These are phyloP conservation scores for Metroxylon sagu DNA, from an alignment of 176 grass and related monocot genomes.

Conservation along the genomic window DNA sequence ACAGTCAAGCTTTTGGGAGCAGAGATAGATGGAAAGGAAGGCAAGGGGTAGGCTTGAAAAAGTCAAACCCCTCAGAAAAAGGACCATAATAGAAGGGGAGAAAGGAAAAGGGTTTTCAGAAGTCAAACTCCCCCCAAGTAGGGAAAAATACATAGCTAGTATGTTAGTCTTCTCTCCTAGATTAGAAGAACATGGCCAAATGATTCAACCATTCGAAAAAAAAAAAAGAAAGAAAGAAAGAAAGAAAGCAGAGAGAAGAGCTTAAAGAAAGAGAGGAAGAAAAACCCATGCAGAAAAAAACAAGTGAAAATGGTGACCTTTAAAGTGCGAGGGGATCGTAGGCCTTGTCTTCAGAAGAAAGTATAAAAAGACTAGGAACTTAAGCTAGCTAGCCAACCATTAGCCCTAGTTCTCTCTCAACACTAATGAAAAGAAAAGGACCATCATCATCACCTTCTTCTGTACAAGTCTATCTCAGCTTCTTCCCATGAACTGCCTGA, in stretches of 20 bases:
- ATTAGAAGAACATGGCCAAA: slow-evolving; percentile 6
- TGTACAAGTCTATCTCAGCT: slow-evolving; percentile 1
- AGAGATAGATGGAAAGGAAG: slow-evolving; percentile 13
- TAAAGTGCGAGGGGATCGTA: slow-evolving; percentile 24
- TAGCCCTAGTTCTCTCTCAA: slow-evolving; percentile 22
- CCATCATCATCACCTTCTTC: no score
- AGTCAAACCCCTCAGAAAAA: slow-evolving; percentile 13
- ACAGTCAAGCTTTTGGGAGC: slow-evolving; percentile 10
- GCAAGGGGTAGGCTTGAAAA: background rate
- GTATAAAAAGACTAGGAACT: slow-evolving; percentile 13
- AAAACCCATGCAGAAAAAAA: slow-evolving; percentile 50
- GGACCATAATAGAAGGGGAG: slow-evolving; percentile 15
- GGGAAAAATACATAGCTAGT: slow-evolving; percentile 4
- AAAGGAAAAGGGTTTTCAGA: slow-evolving; percentile 22
- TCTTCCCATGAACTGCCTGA: slow-evolving; percentile 59
- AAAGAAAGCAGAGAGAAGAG: background rate
- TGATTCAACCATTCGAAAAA: slow-evolving; percentile 19
- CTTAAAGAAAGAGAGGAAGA: slow-evolving; percentile 2
- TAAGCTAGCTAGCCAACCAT: slow-evolving; percentile 27
- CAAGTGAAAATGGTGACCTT: slow-evolving; percentile 50
- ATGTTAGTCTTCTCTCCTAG: background rate
- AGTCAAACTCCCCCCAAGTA: slow-evolving; percentile 19
- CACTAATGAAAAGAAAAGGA: slow-evolving; percentile 32
- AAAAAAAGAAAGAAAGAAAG: slow-evolving; percentile 26
- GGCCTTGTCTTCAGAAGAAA: slow-evolving; percentile 33